These are phyloP conservation scores for Elsinoe arachidis DNA, from an alignment of 2,329 filamentous ascomycete genomes.

Conservation along the genomic window DNA sequence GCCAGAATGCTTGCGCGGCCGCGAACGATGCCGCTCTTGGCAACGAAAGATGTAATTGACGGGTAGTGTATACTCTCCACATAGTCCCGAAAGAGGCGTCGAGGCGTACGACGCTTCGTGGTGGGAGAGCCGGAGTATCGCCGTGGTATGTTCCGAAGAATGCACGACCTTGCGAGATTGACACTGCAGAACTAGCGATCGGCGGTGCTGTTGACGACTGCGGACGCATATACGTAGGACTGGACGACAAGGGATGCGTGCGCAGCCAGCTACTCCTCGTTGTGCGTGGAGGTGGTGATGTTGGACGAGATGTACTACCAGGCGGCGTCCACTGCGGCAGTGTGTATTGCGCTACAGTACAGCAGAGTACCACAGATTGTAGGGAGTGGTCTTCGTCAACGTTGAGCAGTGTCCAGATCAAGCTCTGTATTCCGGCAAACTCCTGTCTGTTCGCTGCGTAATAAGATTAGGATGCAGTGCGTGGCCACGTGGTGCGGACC, in stretches of 20 bases:
- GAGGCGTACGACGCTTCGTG: background rate
- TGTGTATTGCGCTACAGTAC: too few relatives aligned
- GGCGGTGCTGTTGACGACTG: background rate
- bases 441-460: too few relatives aligned
- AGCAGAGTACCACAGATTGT: too few relatives aligned
- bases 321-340: too few relatives aligned
- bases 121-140: background rate
- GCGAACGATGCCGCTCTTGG: background rate
- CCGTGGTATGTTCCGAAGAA: background rate
- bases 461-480: too few relatives aligned
- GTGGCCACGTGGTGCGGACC: background rate
- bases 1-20: slow-evolving; percentile 5
- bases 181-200: background rate
- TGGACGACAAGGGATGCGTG: background rate
- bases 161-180: background rate
- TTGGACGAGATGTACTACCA: too few relatives aligned
- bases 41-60: slow-evolving; percentile 1
- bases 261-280: background rate
- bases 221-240: background rate
- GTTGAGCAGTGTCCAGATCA: too few relatives aligned
- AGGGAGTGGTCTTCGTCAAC: too few relatives aligned
- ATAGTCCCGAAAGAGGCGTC: background rate
- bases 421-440: too few relatives aligned
- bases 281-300: too few relatives aligned
- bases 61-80: background rate